Evolutionary conservation across 768 basidiomycete genomes (phyloP), one percentile per base, ranked within the genome.

Genomic region (Mycena rosella): DNA sequence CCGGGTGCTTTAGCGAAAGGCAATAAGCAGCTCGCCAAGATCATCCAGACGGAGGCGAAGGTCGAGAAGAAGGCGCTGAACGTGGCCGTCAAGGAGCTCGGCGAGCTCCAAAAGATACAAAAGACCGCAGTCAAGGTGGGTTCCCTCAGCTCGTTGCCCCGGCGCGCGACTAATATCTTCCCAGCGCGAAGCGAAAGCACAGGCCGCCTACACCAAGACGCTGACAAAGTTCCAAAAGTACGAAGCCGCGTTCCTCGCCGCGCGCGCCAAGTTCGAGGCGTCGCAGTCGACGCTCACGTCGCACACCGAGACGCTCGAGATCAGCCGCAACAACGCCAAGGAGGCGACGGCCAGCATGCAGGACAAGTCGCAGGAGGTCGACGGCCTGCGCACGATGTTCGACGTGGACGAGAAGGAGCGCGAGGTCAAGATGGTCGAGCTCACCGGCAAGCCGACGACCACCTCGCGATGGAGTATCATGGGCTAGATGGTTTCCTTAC

Each of bases 351-450:
- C 87, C 56, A 86, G 85, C 71, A 80, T 94, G 59, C 85, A 88
- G 56, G 89, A 89, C 60, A 94, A 94, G 82, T 85, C 86, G n/a
- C 84, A 86, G 60, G 91, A 94, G 73, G 85, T 95, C 2, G 91
- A 94, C 70, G 84, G 84, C 68, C 75, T 94, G 57, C 81, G 92
- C 32, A 80, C 82, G 22, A 84, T 88, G 72, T 89, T 91, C 74
- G 87, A 86, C 38, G 88, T 88, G 10, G 93, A 94, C 70, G 93
- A 94, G 81, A 84, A 87, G 60, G 91, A 91, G 76, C 81, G 91
- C 49, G 85, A 84, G 62, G 83, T 82, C 6, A 88, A 84, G 74
- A 71, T 89, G 22, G 76, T 71, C 3, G 76, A 85, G 67, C 74
- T 89, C 36, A 81, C 79, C 2, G 80, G 77, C n/a, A 79, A 74